These are phyloP conservation scores for Lepidium africanum DNA, from an alignment of 345 rosid species.

Conservation along the genomic window DNA sequence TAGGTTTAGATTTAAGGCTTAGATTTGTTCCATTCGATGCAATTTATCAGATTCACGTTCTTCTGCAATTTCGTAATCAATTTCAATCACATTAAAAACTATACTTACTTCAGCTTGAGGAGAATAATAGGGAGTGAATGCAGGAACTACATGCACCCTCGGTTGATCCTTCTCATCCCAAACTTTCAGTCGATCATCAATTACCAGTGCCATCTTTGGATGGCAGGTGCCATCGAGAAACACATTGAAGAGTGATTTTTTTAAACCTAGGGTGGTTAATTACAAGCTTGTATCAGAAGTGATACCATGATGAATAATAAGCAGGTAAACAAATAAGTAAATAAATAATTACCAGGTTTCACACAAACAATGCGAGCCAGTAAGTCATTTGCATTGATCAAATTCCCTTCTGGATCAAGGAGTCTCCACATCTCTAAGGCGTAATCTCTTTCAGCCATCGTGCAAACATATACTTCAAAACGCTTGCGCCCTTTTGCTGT, in stretches of 20 bases:
- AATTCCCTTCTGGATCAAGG: constrained; percentile 94
- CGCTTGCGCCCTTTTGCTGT: constrained; percentile 97
- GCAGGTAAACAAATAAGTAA: background rate
- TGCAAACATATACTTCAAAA: constrained; percentile 99
- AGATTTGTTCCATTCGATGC: background rate
- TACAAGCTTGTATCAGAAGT: constrained; percentile 4
- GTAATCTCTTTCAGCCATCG: constrained; percentile 99
- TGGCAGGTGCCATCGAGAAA: constrained; percentile 85
- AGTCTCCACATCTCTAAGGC: constrained; percentile 99
- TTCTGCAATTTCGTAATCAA: constrained; percentile 12
- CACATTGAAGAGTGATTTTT: constrained; percentile 82
- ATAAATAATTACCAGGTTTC: constrained; percentile 54
- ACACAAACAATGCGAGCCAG: constrained; percentile 89
- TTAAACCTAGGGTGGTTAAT: constrained; percentile 44
- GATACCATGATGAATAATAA: background rate
- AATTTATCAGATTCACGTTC: background rate
- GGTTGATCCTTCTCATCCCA: constrained; percentile 99
- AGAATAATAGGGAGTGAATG: constrained; percentile 95
- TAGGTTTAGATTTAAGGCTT: background rate
- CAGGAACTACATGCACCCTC: constrained; percentile 96
- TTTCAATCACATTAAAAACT: constrained; percentile 8
- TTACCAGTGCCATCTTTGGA: constrained; percentile 94
- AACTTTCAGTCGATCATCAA: constrained; percentile 95
- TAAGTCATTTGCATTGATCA: constrained; percentile 68
- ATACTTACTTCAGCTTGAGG: constrained; percentile 92